These are phyloP conservation scores for Aspergillus costaricaensis DNA, from an alignment of 2,329 filamentous ascomycete species.

Conservation along the genomic window DNA sequence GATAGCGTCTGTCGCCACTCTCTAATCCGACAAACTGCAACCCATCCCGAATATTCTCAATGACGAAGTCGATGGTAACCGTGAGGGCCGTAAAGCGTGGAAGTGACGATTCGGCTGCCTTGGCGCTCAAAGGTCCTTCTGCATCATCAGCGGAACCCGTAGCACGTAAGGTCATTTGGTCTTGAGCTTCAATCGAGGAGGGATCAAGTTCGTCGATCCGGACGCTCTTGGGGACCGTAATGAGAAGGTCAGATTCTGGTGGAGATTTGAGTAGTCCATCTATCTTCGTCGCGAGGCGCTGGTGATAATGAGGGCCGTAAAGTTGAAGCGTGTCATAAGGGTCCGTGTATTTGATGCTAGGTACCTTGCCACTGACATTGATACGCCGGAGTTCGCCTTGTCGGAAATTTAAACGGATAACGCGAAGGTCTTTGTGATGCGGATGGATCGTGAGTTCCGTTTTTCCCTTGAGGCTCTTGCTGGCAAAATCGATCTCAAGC, in stretches of 20 bases:
- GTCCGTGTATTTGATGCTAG: conserved; percentile 43
- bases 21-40: conserved; percentile 89
- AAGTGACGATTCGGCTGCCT: conserved; percentile 40
- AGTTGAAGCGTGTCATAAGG: conserved; percentile 52
- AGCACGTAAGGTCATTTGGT: conserved; percentile 46
- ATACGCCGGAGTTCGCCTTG: conserved; percentile 61
- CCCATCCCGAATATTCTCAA: conserved; percentile 77
- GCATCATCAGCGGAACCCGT: conserved; percentile 40
- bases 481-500: conserved; percentile 83
- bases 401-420: conserved; percentile 62
- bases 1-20: conserved; percentile 76
- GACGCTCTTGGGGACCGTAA: conserved; percentile 62
- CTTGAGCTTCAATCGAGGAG: conserved; percentile 52
- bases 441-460: conserved; percentile 80
- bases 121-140: conserved; percentile 38
- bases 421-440: conserved; percentile 55
- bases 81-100: conserved; percentile 61
- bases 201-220: conserved; percentile 63
- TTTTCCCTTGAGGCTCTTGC: conserved; percentile 71
- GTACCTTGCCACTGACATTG: conserved; percentile 47
- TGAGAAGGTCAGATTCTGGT: conserved; percentile 59
- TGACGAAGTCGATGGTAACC: conserved; percentile 73
- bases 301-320: conserved; percentile 70
- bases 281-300: conserved; percentile 70
- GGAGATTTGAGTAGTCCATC: conserved; percentile 57